Evolutionary conservation across 75 land plant species (phyloP).

Genomic region (Pinus taeda): DNA sequence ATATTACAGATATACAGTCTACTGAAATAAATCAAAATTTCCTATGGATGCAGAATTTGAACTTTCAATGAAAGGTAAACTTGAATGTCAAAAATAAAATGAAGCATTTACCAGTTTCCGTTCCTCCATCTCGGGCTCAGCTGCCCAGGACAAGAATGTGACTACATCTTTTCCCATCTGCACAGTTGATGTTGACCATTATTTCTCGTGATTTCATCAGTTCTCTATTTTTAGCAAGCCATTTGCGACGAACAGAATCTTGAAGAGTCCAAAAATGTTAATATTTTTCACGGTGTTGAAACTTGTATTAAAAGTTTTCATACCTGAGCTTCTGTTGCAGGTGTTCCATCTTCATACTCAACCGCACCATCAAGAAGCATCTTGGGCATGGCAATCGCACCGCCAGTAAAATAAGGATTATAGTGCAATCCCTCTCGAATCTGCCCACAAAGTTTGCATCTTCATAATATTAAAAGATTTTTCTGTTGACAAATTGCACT

Average conservation of each 20-base stretch:
- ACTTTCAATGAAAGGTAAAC: too few species aligned
- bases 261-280: not conserved
- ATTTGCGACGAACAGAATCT: too few species aligned
- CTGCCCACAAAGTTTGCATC: slow-evolving; percentile 16
- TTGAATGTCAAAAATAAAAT: slow-evolving; percentile 2
- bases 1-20: too few species aligned
- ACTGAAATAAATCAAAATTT: not conserved
- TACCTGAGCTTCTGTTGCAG: slow-evolving; percentile 95
- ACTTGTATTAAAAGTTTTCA: not conserved
- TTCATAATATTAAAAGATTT: slow-evolving; percentile 3
- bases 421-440: slow-evolving; percentile 89
- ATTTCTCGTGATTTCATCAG: not conserved
- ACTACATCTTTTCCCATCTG: slow-evolving; percentile 98
- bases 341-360: slow-evolving; percentile 98
- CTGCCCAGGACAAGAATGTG: slow-evolving; percentile 88
- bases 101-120: slow-evolving; percentile 61
- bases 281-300: not conserved
- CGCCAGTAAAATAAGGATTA: slow-evolving; percentile 96
- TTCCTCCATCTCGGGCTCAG: slow-evolving; percentile 99
- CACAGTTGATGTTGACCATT: slow-evolving; percentile 1
- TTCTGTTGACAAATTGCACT: not conserved
- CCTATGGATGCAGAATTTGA: not conserved
- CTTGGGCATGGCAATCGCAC: slow-evolving; percentile 98
- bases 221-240: too few species aligned
- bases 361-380: slow-evolving; percentile 93